A percentile compares a stretch with the other conserved stretches of the same genome.
Conservation (phyloP, 2,329 filamentous ascomycete genomes). For the Aspergillus costaricaensis region DNA sequence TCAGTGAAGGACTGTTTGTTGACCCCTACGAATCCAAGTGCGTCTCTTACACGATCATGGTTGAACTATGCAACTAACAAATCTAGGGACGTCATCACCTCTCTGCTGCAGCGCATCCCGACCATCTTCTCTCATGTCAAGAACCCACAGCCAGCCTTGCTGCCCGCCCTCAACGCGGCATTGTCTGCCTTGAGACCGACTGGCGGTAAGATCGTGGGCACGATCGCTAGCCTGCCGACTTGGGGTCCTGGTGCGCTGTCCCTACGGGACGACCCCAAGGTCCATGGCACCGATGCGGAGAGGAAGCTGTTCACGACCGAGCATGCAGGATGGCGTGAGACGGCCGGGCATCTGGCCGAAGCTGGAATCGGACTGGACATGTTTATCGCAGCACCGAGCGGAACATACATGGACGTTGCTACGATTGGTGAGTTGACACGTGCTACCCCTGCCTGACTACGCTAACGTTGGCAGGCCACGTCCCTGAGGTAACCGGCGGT, state of each 20-base stretch:
- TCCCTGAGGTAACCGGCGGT: constrained; percentile 85
- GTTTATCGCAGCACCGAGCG: constrained; percentile 88
- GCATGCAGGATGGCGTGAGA: constrained; percentile 82
- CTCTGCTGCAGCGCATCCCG: constrained; percentile 81
- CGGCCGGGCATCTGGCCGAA: constrained; percentile 83
- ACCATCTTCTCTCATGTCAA: constrained; percentile 84
- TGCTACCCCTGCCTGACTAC: not conserved
- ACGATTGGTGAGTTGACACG: constrained; percentile 68
- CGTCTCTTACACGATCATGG: constrained; percentile 20
- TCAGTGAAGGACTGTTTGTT: constrained; percentile 90
- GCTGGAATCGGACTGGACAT: constrained; percentile 87
- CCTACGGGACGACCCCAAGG: constrained; percentile 83
- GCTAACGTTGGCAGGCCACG: constrained; percentile 61
- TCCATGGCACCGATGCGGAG: constrained; percentile 82
- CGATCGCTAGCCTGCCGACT: constrained; percentile 82
- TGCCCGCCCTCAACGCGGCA: constrained; percentile 81
- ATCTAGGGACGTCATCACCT: constrained; percentile 71
- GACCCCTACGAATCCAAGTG: constrained; percentile 87
- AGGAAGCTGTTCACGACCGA: constrained; percentile 91
- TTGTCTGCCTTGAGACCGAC: constrained; percentile 81
- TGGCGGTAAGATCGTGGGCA: constrained; percentile 89
- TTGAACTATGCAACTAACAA: constrained; percentile 26
- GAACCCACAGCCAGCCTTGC: constrained; percentile 83
- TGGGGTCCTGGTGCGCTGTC: constrained; percentile 86
- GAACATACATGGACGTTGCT: constrained; percentile 88